These are phyloP conservation scores for Neospora caninum DNA, from an alignment of 169 alveolate species.

Conservation along the genomic window DNA sequence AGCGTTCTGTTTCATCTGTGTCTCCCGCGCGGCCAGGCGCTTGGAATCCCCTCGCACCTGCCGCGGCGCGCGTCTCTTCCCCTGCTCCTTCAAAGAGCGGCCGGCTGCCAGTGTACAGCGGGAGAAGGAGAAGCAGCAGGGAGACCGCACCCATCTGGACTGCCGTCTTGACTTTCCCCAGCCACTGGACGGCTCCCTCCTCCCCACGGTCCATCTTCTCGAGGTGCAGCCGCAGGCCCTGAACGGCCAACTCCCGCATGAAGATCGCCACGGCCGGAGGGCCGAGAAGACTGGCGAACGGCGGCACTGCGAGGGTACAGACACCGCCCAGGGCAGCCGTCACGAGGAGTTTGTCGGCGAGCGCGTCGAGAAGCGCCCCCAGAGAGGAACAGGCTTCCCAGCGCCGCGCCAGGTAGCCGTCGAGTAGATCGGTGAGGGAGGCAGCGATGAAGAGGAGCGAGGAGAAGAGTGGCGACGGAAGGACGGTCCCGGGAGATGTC, in stretches of 20 bases:
- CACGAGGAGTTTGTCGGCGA: constrained; percentile 63
- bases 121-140: constrained; percentile 33
- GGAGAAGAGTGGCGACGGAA: background rate
- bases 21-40: background rate
- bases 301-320: background rate
- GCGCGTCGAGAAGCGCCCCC: constrained; percentile 65
- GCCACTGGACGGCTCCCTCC: background rate
- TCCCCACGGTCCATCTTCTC: constrained; percentile 6
- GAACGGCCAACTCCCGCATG: constrained; percentile 59
- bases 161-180: constrained; percentile 41
- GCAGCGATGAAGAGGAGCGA: constrained; percentile 38
- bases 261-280: constrained; percentile 51
- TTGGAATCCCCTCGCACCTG: background rate
- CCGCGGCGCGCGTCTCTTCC: background rate
- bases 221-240: constrained; percentile 62
- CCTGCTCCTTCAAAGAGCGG: background rate
- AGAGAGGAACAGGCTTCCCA: constrained; percentile 51
- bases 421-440: constrained; percentile 54
- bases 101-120: background rate
- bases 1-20: too few relatives aligned
- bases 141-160: constrained; percentile 2
- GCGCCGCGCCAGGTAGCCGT: constrained; percentile 64
- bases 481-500: background rate
- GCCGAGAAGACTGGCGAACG: constrained; percentile 20
- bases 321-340: constrained; percentile 50